phyloP scores from a whole-genome alignment of 2,329 filamentous ascomycete species.

The Tolypocladium sp. region DNA sequence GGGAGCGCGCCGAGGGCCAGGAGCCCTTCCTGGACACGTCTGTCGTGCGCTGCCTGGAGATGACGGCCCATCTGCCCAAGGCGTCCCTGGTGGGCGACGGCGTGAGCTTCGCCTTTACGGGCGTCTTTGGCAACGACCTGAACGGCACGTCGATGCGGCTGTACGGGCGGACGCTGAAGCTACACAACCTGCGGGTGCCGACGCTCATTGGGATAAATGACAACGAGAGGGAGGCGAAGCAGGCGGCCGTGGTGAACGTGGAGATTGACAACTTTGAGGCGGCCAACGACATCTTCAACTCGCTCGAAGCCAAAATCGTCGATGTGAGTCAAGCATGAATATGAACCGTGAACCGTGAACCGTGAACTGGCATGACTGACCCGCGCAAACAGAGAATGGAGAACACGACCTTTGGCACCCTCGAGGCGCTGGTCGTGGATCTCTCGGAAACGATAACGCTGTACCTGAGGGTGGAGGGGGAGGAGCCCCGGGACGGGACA shows the following conservation, averaged over 20 bases:
- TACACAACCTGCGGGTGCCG: conserved; percentile 53
- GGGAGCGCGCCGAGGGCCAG: neutral
- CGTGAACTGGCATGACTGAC: neutral
- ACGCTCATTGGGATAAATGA: conserved; percentile 64
- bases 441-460: conserved; percentile 36
- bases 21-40: conserved; percentile 18
- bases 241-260: conserved; percentile 55
- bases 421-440: conserved; percentile 49
- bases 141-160: conserved; percentile 9
- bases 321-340: conserved; percentile 36
- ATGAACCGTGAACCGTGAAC: too few relatives aligned
- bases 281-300: conserved; percentile 39
- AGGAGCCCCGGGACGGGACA: conserved; percentile 5
- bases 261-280: conserved; percentile 46
- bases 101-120: conserved; percentile 40
- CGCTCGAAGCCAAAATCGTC: conserved; percentile 51
- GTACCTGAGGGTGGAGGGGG: conserved; percentile 24
- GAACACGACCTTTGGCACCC: conserved; percentile 50
- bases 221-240: conserved; percentile 59
- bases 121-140: conserved; percentile 25
- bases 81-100: conserved; percentile 57
- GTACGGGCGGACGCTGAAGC: conserved; percentile 28
- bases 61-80: conserved; percentile 55
- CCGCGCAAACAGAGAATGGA: conserved; percentile 35
- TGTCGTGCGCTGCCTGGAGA: conserved; percentile 34